These are phyloP conservation scores for Exophiala viscosa DNA, from an alignment of 2,329 filamentous ascomycete genomes.

Conservation along the genomic window DNA sequence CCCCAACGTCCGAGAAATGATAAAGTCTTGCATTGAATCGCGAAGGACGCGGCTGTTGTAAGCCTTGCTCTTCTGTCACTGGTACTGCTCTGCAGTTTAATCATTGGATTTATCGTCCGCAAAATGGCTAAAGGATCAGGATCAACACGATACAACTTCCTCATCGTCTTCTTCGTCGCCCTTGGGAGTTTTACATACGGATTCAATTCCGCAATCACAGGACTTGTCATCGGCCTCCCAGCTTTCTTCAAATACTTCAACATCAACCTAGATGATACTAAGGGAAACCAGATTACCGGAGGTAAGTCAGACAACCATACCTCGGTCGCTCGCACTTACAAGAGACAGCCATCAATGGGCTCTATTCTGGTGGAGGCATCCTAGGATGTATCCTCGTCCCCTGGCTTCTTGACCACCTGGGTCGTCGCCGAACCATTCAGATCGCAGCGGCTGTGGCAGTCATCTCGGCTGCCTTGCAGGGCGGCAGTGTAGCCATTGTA, in stretches of 20 bases:
- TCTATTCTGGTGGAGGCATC: constrained; percentile 11
- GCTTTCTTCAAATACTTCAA: constrained; percentile 39
- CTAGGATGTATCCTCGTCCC: constrained; percentile 10
- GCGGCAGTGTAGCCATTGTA: constrained; percentile 11
- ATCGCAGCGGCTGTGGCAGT: constrained; percentile 7
- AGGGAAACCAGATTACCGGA: constrained; percentile 8
- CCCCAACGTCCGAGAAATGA: too few species aligned
- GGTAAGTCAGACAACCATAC: neutral
- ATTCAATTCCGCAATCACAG: constrained; percentile 17
- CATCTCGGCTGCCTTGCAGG: constrained; percentile 8
- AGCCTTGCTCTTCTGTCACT: neutral
- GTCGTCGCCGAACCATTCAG: constrained; percentile 6
- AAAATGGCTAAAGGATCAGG: constrained; percentile 3
- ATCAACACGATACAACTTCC: constrained; percentile 7
- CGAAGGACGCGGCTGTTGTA: too few species aligned
- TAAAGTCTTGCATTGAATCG: too few species aligned
- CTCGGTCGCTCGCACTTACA: neutral
- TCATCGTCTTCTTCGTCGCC: constrained; percentile 15
- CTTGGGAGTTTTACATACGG: constrained; percentile 17
- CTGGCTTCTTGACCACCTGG: constrained; percentile 5
- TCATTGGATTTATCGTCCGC: neutral
- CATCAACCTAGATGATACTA: constrained; percentile 16
- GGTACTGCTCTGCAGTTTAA: neutral
- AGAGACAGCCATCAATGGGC: constrained; percentile 5
- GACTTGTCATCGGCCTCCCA: constrained; percentile 11